Evolutionary conservation across 108 stramenopile genomes (phyloP), one percentile per base, ranked within the genome.

Genomic region (Stephanodiscus minutulus): DNA sequence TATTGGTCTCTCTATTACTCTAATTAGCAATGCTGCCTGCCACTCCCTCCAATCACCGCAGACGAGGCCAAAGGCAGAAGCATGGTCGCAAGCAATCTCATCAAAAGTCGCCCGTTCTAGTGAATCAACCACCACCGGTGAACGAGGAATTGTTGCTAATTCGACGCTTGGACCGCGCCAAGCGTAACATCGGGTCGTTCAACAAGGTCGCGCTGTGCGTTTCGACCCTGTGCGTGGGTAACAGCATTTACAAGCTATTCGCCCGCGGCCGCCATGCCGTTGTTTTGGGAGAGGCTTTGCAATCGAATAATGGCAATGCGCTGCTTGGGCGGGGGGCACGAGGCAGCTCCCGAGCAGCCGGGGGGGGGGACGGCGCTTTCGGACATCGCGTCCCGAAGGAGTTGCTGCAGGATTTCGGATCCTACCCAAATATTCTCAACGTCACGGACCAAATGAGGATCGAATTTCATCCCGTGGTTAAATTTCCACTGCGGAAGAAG

Each of bases 391-490:
- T 77, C 12, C 77, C 77, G 27, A 71, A 67, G 54, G 70, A 66
- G 21, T 20, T 60, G 28, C 27, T 79, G 0, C 77, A 72, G 47
- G 64, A 81, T 36, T 90, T 87, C 70, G 87, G 87, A 36, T 43
- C 73, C 1, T 92, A 92, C 68, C 91, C 91, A 4, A 92, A 92
- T 61, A 46, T 77, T 18, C 57, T 92, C 27, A 68, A 77, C 47
- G 70, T 92, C 13, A 87, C 85, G 13, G 22, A 58, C 17, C 72
- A 63, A 54, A 86, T 88, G 68, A 80, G 84, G n/a, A 53, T 61
- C 10, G 36, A 61, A n/a, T 92, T 92, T 46, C 82, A 85, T 76
- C 91, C 91, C 25, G 80, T 92, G 9, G 67, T 92, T 11, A 59
- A 68, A 48, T 80, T 84, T 72, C 88, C 91, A 7, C 59, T 37